Conservation (phyloP, 2,329 filamentous ascomycete species). For the Diaporthe citriasiana region DNA sequence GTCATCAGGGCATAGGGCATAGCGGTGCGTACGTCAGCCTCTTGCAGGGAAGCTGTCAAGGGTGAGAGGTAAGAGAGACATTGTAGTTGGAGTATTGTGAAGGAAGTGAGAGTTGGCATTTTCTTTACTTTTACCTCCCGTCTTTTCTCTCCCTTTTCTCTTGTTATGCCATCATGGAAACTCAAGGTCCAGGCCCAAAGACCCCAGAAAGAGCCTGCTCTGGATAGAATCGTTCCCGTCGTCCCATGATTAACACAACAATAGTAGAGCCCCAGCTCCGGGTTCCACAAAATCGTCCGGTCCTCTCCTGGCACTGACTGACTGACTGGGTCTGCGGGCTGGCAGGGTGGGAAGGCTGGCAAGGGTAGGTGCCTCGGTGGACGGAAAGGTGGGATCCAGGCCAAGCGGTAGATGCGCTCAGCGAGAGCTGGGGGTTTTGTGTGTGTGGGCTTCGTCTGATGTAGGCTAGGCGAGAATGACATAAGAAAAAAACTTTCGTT, state of each 20-base stretch:
- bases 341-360: background rate
- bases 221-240: slow-evolving; percentile 2
- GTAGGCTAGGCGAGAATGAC: background rate
- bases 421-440: background rate
- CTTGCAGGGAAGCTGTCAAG: background rate
- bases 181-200: background rate
- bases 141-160: too few species aligned
- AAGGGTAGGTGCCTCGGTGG: background rate
- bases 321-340: background rate
- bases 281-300: slow-evolving; percentile 36
- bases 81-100: background rate
- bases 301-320: slow-evolving; percentile 5
- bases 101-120: too few species aligned
- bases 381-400: slow-evolving; percentile 2
- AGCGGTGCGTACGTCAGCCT: slow-evolving; percentile 18
- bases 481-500: background rate
- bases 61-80: background rate
- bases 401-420: background rate
- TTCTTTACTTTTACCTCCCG: background rate
- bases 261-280: background rate
- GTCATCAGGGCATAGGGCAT: background rate
- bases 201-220: background rate
- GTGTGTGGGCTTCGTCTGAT: slow-evolving; percentile 4
- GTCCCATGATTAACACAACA: background rate
- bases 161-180: background rate